Percentiles rank a stretch among this genome's conserved stretches.
phyloP scores from a whole-genome alignment of 2,329 filamentous ascomycete genomes.

The Alternaria consortialis region DNA sequence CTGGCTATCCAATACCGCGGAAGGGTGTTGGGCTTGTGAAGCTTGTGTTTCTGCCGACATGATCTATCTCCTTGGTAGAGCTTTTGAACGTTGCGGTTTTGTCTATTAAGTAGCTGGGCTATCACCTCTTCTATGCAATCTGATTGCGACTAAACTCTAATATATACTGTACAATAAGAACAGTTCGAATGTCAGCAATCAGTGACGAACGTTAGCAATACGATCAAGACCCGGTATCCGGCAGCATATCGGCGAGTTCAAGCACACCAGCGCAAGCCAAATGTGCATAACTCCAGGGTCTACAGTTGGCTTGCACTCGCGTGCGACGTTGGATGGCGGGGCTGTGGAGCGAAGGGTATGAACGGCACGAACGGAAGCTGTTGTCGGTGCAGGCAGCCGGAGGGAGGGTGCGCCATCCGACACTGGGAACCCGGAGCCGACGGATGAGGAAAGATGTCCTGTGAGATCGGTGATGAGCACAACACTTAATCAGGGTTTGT shows the following conservation, averaged over 20 bases:
- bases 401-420: conserved; percentile 32
- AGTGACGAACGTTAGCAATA: neutral
- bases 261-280: conserved; percentile 5
- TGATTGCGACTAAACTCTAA: neutral
- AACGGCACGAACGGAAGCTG: conserved; percentile 25
- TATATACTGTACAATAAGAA: neutral
- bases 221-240: conserved; percentile 5
- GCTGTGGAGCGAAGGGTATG: conserved; percentile 18
- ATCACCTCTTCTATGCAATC: neutral
- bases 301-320: neutral
- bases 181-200: neutral
- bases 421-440: neutral
- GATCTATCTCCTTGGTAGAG: neutral
- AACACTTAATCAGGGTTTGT: neutral
- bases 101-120: neutral
- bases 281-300: neutral
- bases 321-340: conserved; percentile 18
- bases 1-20: conserved; percentile 25
- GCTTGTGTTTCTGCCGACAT: conserved; percentile 4
- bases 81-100: neutral
- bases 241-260: conserved; percentile 7
- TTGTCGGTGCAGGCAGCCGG: conserved; percentile 16
- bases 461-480: neutral
- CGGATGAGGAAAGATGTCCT: conserved; percentile 16
- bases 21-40: conserved; percentile 6